Conservation (phyloP, 2,329 filamentous ascomycete species). For the Colletotrichum australisinense region DNA sequence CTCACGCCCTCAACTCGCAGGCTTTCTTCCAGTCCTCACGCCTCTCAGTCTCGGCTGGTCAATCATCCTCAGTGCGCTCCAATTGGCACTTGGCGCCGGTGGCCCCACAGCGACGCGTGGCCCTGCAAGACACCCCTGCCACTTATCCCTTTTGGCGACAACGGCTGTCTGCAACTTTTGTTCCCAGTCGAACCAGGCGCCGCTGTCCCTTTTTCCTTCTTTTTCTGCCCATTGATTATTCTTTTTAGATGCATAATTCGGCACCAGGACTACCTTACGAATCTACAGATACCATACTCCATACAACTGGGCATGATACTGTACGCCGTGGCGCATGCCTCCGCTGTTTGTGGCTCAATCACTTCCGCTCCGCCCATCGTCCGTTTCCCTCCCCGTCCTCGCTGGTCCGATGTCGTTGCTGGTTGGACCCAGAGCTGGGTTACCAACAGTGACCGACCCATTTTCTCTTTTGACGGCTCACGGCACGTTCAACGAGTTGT, state of each 20-base stretch:
- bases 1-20: not conserved
- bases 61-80: not conserved
- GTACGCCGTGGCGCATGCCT: slow-evolving; percentile 3
- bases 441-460: not conserved
- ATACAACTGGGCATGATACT: not conserved
- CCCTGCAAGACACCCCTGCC: slow-evolving; percentile 6
- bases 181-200: not conserved
- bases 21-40: not conserved
- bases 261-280: not conserved
- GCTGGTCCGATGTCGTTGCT: not conserved
- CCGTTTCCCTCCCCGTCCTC: not conserved
- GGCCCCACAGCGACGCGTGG: slow-evolving; percentile 32
- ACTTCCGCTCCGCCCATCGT: slow-evolving; percentile 24
- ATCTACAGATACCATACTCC: not conserved
- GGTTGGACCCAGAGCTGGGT: not conserved
- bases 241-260: slow-evolving; percentile 8
- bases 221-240: not conserved
- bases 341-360: not conserved
- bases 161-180: not conserved
- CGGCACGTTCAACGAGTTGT: not conserved
- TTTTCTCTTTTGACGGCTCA: not conserved
- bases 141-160: slow-evolving; percentile 7
- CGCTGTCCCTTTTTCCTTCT: not conserved
- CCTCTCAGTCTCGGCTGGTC: not conserved
- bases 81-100: slow-evolving; percentile 5